Evolutionary conservation across 306 rosid genomes (phyloP).

Genomic region (barrel medic (Medicago truncatula)): MtrunA17r5.0-ANR NC_053047.1:7619501-7620000

Average conservation of each 20-base stretch:
- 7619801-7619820: not conserved
- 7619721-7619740: slow-evolving; percentile 88
- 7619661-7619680: slow-evolving; percentile 88
- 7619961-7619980: slow-evolving; percentile 84
- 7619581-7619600: slow-evolving; percentile 23
- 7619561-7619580: slow-evolving; percentile 39
- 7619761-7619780: not conserved
- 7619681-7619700: slow-evolving; percentile 83
- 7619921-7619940: slow-evolving; percentile 87
- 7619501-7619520: not conserved
- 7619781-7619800: not conserved
- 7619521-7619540: slow-evolving; percentile 30
- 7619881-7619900: slow-evolving; percentile 74
- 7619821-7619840: not conserved
- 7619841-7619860: not conserved
- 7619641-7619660: slow-evolving; percentile 76
- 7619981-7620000: slow-evolving; percentile 86
- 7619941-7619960: slow-evolving; percentile 87
- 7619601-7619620: slow-evolving; percentile 28
- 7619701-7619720: slow-evolving; percentile 83
- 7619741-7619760: slow-evolving; percentile 73
- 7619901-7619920: slow-evolving; percentile 86
- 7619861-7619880: slow-evolving; percentile 72
- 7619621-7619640: slow-evolving; percentile 65
- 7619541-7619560: slow-evolving; percentile 39